Percentiles rank a stretch among this genome's conserved stretches.
These are phyloP conservation scores for Triglochin maritima DNA, from an alignment of 106 monocot species.

Conservation along the genomic window DNA sequence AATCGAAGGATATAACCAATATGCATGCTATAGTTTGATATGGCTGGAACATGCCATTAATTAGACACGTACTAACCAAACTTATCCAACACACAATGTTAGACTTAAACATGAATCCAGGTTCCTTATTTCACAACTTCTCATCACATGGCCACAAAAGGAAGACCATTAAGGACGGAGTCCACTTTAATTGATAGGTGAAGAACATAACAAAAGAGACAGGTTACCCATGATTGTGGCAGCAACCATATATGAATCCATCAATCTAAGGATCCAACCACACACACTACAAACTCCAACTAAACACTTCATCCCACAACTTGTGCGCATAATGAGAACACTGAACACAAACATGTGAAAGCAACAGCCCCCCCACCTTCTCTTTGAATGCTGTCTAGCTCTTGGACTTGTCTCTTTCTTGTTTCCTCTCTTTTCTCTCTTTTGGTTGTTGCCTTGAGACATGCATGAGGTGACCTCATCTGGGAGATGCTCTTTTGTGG, in stretches of 20 bases:
- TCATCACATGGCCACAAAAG: neutral
- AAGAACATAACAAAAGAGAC: constrained; percentile 1
- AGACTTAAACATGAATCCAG: too few species aligned
- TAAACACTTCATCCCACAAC: neutral
- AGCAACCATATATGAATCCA: neutral
- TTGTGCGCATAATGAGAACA: neutral
- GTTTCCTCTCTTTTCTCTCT: neutral
- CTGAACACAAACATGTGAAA: constrained; percentile 4
- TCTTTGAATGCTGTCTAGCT: neutral
- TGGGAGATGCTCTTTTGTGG: constrained; percentile 2
- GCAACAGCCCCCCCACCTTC: neutral
- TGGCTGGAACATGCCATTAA: too few species aligned
- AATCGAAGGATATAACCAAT: too few species aligned
- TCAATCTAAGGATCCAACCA: neutral
- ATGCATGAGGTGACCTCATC: neutral
- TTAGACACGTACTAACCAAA: too few species aligned
- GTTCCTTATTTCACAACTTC: too few species aligned
- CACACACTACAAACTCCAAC: neutral
- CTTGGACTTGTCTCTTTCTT: constrained; percentile 1
- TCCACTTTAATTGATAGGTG: neutral
- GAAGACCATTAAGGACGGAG: neutral
- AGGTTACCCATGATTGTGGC: neutral
- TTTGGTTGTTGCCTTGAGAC: neutral
- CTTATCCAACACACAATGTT: too few species aligned
- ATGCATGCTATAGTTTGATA: too few species aligned